Conservation (phyloP, 163 green algal species). For the Chlorella variabilis region DNA sequence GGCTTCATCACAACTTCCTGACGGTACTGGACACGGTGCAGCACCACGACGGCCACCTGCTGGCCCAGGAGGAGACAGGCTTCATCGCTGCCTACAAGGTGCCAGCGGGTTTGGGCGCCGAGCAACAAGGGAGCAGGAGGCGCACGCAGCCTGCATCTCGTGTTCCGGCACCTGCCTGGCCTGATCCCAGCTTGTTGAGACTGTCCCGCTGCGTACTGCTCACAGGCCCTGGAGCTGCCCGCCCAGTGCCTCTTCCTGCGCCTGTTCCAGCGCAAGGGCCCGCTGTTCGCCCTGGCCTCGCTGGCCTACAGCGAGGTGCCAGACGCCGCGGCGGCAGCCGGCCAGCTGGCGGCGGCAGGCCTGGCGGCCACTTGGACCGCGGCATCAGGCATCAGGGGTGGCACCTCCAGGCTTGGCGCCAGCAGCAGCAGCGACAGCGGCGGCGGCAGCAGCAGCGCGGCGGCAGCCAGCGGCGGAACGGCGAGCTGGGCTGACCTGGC, state of each 20-base stretch:
- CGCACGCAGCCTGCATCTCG: too few relatives aligned
- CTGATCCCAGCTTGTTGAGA: background rate
- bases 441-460: conserved; percentile 13
- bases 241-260: conserved; percentile 72
- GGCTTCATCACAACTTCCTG: conserved; percentile 61
- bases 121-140: too few relatives aligned
- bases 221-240: conserved; percentile 51
- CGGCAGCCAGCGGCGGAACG: background rate
- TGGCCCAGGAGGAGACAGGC: conserved; percentile 51
- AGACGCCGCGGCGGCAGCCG: conserved; percentile 36
- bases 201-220: background rate
- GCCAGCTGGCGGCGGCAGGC: conserved; percentile 38
- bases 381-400: too few relatives aligned
- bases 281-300: conserved; percentile 57
- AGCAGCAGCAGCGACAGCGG: background rate
- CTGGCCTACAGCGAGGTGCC: conserved; percentile 68
- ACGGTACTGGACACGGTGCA: conserved; percentile 52
- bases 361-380: conserved; percentile 30
- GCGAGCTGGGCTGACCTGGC: conserved; percentile 29
- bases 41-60: conserved; percentile 62
- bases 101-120: too few relatives aligned
- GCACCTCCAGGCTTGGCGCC: background rate
- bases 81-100: conserved; percentile 58
- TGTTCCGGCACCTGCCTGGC: too few relatives aligned
- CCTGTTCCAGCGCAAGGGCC: conserved; percentile 64